Conservation (phyloP, 2,329 filamentous ascomycete species). For the Tolypocladium album region DNA sequence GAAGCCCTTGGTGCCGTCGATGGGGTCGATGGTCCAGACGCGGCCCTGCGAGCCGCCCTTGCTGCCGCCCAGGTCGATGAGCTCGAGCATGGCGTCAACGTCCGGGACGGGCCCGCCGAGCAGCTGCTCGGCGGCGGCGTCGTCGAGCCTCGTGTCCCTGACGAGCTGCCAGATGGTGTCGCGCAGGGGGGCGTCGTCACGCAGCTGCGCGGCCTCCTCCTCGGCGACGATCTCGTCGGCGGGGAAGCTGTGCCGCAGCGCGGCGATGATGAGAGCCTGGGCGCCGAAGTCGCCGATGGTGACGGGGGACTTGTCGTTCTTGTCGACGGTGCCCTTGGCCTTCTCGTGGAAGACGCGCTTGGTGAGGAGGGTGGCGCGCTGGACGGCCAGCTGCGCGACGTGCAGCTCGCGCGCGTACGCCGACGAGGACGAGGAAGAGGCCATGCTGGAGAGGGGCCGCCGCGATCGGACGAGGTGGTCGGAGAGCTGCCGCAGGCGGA, state of each 20-base stretch:
- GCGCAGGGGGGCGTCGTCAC: slow-evolving; percentile 57
- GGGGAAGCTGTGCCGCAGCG: slow-evolving; percentile 83
- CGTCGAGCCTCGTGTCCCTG: slow-evolving; percentile 54
- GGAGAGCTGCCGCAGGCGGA: slow-evolving; percentile 12
- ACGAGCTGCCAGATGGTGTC: slow-evolving; percentile 74
- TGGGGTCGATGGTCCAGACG: slow-evolving; percentile 95
- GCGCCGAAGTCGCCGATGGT: slow-evolving; percentile 98
- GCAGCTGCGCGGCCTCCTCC: slow-evolving; percentile 77
- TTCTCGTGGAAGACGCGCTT: slow-evolving; percentile 59
- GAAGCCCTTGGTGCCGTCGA: slow-evolving; percentile 97
- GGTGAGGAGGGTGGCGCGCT: slow-evolving; percentile 54
- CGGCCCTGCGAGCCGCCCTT: slow-evolving; percentile 62
- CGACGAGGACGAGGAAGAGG: slow-evolving; percentile 20
- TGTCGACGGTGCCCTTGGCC: slow-evolving; percentile 81
- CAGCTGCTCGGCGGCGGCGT: slow-evolving; percentile 46
- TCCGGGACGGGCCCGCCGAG: slow-evolving; percentile 58
- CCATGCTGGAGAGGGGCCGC: slow-evolving; percentile 14
- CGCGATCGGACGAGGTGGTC: slow-evolving; percentile 5
- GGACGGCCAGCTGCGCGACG: slow-evolving; percentile 79
- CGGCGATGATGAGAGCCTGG: slow-evolving; percentile 89
- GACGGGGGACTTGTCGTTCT: slow-evolving; percentile 92
- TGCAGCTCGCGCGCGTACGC: slow-evolving; percentile 71
- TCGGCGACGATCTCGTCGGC: slow-evolving; percentile 86
- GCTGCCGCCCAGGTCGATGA: slow-evolving; percentile 59
- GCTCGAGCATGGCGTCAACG: slow-evolving; percentile 54